Conservation (phyloP, 148 eudicot genomes). For the Camellia sinensis region DNA sequence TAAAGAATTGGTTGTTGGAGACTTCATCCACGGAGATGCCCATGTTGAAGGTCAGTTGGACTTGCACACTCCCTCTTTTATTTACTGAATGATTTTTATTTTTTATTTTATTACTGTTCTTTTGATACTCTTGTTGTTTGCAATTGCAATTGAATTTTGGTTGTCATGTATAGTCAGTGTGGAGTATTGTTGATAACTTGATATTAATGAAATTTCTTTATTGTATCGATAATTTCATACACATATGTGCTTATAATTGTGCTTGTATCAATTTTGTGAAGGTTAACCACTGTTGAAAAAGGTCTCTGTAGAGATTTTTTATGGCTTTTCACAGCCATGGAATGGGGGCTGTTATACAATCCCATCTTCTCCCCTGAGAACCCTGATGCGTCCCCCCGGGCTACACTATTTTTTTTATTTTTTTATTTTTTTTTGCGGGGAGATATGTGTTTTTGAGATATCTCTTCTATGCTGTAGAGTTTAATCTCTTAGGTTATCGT, state of each 20-base stretch:
- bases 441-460: too few relatives aligned
- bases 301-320: too few relatives aligned
- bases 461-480: too few relatives aligned
- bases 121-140: not conserved
- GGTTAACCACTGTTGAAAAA: too few relatives aligned
- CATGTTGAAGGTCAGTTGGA: constrained; percentile 62
- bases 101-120: not conserved
- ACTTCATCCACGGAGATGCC: constrained; percentile 60
- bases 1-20: constrained; percentile 57
- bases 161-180: not conserved
- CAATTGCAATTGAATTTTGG: not conserved
- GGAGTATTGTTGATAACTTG: not conserved
- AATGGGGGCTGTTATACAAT: too few relatives aligned
- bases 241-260: not conserved
- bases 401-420: too few relatives aligned
- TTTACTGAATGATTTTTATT: constrained; percentile 1
- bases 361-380: too few relatives aligned
- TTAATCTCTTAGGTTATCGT: too few relatives aligned
- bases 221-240: not conserved
- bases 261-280: not conserved
- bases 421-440: too few relatives aligned
- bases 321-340: too few relatives aligned
- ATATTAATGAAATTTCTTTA: not conserved
- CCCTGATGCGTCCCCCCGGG: too few relatives aligned
- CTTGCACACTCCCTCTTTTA: constrained; percentile 7